A percentile compares a stretch with the other conserved stretches of the same genome.
Evolutionary conservation across 1,139 yeast species (phyloP).

Genomic region (Scheffersomyces stambukii): DNA sequence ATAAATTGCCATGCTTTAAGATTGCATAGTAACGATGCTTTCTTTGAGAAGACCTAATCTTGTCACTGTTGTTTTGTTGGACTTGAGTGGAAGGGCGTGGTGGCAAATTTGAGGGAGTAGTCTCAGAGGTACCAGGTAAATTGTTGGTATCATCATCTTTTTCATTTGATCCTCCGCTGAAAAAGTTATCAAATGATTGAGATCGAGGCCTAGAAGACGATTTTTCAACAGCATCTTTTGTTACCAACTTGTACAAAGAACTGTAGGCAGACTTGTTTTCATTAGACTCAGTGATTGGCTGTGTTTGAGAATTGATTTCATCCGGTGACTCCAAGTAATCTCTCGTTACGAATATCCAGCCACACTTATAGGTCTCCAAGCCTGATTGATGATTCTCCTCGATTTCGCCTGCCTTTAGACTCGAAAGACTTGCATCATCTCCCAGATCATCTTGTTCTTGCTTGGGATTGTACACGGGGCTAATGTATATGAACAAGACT

Average conservation of each 20-base stretch:
- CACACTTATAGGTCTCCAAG: slow-evolving; percentile 60
- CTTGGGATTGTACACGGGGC: slow-evolving; percentile 20
- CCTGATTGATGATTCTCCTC: slow-evolving; percentile 60
- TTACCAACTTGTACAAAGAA: slow-evolving; percentile 54
- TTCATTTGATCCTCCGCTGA: slow-evolving; percentile 1
- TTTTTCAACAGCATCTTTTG: slow-evolving; percentile 21
- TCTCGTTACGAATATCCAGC: slow-evolving; percentile 82
- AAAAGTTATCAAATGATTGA: too few relatives aligned
- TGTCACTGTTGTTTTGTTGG: slow-evolving; percentile 3
- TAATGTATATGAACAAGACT: slow-evolving; percentile 29
- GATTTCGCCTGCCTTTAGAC: slow-evolving; percentile 56
- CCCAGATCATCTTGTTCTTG: slow-evolving; percentile 12
- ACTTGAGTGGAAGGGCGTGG: slow-evolving; percentile 1
- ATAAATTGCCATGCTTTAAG: slow-evolving; percentile 79
- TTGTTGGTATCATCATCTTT: slow-evolving; percentile 2
- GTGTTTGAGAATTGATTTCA: slow-evolving; percentile 30
- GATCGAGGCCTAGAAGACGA: too few relatives aligned
- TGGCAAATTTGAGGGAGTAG: neutral
- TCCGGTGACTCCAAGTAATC: slow-evolving; percentile 57
- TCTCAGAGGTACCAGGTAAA: neutral
- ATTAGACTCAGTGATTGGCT: slow-evolving; percentile 32
- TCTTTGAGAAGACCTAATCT: slow-evolving; percentile 22
- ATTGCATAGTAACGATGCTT: slow-evolving; percentile 67
- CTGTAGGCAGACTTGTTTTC: slow-evolving; percentile 55
- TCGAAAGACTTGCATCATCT: slow-evolving; percentile 11